Base-by-base conservation (phyloP, 257 asterid genomes). In the Forsythia viridissima region DNA sequence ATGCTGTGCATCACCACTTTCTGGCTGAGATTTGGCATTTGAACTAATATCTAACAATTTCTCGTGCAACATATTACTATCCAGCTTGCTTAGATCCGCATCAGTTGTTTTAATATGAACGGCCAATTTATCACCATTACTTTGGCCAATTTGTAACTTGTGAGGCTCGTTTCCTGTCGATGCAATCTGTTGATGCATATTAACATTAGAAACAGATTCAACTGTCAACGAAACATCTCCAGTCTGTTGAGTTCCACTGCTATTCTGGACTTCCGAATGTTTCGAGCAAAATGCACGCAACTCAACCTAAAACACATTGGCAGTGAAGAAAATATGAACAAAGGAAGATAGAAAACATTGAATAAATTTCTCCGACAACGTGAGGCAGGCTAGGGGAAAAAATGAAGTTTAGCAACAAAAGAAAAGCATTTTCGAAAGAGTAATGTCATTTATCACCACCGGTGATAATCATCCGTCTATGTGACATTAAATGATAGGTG, bases 261-360 rank as follows among this genome's bases (percentile, higher is more conserved):
- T 87, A 77, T 74, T 78, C 80, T 85, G 91, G 81, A 84, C 87
- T 78, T 87, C 96, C 11, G 99, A 96, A 88, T 96, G 99, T 78
- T 93, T 96, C 37, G 90, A 86, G 89, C 99, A 96, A 86, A 92
- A 96, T 55, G 98, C 98, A 72, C 95, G 97, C 87, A 96, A 82
- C 85, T 93, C 98, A 71, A 96, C 97, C 99, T 96, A 85, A 59
- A 82, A 77, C 66, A 74, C 57, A 74, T 51, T 48, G 30, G 63
- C 70, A 71, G 57, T 34, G 65, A 71, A 84, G 39, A 70, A 73
- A 75, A 78, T 37, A 73, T n/a, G 76, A 63, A 67, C 18, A 38
- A 59, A 74, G 75, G 70, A 52, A 76, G 61, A 75, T 3, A 43
- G 44, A 81, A 63, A 72, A 70, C 15, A 41, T 34, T 34, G 65